Base-by-base conservation (phyloP, 768 basidiomycete species). In the Clavaria fumosa region DNA sequence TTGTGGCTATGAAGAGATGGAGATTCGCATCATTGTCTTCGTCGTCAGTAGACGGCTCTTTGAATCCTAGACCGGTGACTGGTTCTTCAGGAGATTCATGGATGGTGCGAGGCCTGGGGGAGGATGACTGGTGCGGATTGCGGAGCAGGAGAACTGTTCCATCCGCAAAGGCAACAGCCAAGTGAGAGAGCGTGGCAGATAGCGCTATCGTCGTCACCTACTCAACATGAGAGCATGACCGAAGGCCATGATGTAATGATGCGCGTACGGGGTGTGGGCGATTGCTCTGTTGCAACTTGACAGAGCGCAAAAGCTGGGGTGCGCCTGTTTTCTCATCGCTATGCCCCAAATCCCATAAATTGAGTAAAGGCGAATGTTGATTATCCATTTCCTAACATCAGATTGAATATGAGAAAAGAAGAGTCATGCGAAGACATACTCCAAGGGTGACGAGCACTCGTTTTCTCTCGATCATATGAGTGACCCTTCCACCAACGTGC, bases 111-210 rank as follows among this genome's bases (percentile, higher is more conserved):
- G 80, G 70, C 60, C 95, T 96, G 0, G 89, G 89, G n/a, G 96
- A 58, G 4, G 77, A 56, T 1, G 89, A 89, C 52, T 96, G 90
- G 53, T 91, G 80, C 14, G 96, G 64, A 50, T 96, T 86, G 5
- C 86, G 75, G 53, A 86, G 93, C 11, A 95, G 65, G 6, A 97
- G 66, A 11, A 95, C 91, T 0, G 84, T 84, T 18, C 95, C 95
- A 50, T 96, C 91, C 4, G 78, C 89, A n/a, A 97, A 70, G 10
- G 91, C 95, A 27, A 97, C 71, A 4, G 91, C 80, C 18, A 99
- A 72, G 53, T 90, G 84, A 0, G 83, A 72, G 3, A 95, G 64
- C 12, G 70, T 69, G 4, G 72, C 59, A 0, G 91, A 82, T 15
- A 90, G 61, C 0, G 90, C 84, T 28, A 95, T 62, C 1, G 79